Base-by-base conservation (phyloP, 345 rosid species). In the Rhodamnia argentea region DNA sequence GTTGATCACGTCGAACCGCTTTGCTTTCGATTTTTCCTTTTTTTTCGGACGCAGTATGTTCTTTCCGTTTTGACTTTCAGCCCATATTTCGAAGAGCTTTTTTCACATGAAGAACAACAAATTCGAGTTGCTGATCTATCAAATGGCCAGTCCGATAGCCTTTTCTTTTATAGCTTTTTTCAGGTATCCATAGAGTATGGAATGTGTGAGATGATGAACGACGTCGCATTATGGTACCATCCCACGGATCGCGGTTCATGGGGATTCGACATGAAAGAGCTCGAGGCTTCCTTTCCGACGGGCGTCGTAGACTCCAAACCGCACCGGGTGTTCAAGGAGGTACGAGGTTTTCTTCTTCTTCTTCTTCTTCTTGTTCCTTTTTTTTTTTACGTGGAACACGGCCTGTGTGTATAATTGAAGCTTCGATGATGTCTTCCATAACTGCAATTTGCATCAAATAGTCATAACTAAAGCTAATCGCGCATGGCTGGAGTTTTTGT, bases 151-250 rank as follows among this genome's bases (percentile, higher is more conserved):
- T 54, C 57, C 57, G 5, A 54, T 54, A 6, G 44, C 44, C 44
- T 4, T 42, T 42, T 42, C 44, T 53, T 53, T 15, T 53, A 6
- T 55, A 20, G 4, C n/a, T 7, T 54, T 57, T 75, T 83, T 37
- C 88, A 97, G 99, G 96, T 94, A 15, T 86, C 95, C 15, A 87
- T 97, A 54, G 99, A 97, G 82, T 90, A 87, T 90, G 99, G 98
- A 83, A 87, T 97, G 86, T 96, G 96, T 85, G 99, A 96, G 93
- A 90, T 94, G 94, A 15, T 97, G 86, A 96, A 90, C 84, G 47
- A 86, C 74, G 88, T 88, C 70, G 96, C 99, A 74, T 94, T 95
- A 26, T 90, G 92, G 52, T 75, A 37, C 82, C 96, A 93, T 26
- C 98, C 99, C 58, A 55, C 58, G 58, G 58, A 55, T 55, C 24